Base-by-base conservation (phyloP, 345 rosid species). In the Arabis alpina region DNA sequence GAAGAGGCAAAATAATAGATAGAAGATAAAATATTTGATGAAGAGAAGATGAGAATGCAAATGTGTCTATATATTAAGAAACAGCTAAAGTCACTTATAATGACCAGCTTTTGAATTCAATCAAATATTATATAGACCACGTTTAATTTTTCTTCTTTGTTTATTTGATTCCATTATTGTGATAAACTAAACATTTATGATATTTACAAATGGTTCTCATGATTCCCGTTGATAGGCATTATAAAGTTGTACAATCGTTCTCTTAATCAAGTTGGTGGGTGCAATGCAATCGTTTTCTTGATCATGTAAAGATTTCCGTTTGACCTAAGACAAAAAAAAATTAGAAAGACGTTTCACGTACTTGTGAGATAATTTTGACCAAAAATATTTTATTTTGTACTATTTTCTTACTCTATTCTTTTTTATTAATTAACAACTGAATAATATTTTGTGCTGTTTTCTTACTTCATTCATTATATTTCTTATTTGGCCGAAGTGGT, bases 21-120 rank as follows among this genome's bases (percentile, higher is more conserved):
- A 30, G 69, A 47, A 27, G 63, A 56, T 34, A 30, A 32, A 58
- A 51, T 50, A 16, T 41, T 66, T 66, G 77, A 60, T 67, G 78
- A 52, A 8, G 56, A 66, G 13, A 43, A 43, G 41, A 44, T 66
- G 73, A 67, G 62, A 60, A 61, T 34, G 37, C 51, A 67, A 43
- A 10, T 63, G 49, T 24, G 37, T 25, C 23, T 14, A 28, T 67
- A 67, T 66, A 67, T 66, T 60, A 52, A 27, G 30, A 27, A 3
- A 28, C 57, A 14, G 45, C n/a, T 13, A 40, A 73, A 65, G 47
- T 55, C 59, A 64, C 27, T 48, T 54, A 37, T 10, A 3, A 44
- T 10, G 68, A 44, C 36, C 15, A 24, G 41, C 50, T 9, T 65
- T 28, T 42, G 23, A 48, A 45, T 37, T 68, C 23, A 19, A 19